Base-by-base conservation (phyloP, 139 green algal genomes). In the Closterium sp. region DNA sequence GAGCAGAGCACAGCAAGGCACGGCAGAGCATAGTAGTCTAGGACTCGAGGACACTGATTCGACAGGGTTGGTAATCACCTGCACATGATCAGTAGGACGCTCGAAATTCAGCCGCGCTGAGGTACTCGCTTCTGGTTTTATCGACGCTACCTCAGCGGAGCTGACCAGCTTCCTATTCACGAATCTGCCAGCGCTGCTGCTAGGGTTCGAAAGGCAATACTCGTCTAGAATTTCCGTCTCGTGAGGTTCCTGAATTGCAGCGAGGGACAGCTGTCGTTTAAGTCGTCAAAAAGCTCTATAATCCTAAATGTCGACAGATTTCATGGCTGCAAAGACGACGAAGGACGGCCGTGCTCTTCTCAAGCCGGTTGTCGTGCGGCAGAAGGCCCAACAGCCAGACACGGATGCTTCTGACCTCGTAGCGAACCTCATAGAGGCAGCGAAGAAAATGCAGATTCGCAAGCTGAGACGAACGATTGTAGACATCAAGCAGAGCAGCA, bases 341-440 rank as follows among this genome's bases (percentile, higher is more conserved):
- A 79, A 79, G 62, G 62, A 79, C 19, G 62, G 62, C 62, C 62
- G 62, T 24, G 62, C 62, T 27, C 62, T 79, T 79, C 62, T 79
- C 62, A 79, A 79, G 19, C 62, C 62, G 13, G 62, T 79, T 24
- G 62, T 79, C 62, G 62, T 79, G 13, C 62, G 62, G 27, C 62
- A 79, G 62, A 79, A 79, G 62, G 62, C 31, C 19, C 86, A 34
- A 34, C 31, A 89, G 17, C 31, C 88, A 90, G 62, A 29, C n/a
- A 50, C 62, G 88, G 88, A 90, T 19, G 62, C 24, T 30, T 50
- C 88, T 30, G 89, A 89, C 30, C 30, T 70, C 30, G 34, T 91
- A 27, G 31, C 31, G 31, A 92, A 89, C 42, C 89, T 92, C 24
- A 92, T 92, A 28, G 89, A 92, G 27, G 89, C 89, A 31, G 89